These are phyloP conservation scores for Podila epigama DNA, from an alignment of 192 early-diverging fungal genomes.

Conservation along the genomic window DNA sequence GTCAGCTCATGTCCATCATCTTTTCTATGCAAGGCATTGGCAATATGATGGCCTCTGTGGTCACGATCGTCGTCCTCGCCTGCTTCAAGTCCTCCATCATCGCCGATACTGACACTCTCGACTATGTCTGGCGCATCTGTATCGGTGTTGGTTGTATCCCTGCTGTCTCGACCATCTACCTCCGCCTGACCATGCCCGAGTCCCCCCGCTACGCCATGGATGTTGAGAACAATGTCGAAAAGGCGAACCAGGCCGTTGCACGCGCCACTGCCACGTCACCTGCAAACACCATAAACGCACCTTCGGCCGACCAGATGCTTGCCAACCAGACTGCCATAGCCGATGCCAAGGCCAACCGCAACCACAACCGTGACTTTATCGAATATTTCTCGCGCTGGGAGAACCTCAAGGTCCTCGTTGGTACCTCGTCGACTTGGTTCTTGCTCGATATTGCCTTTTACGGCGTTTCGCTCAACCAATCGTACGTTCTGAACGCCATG, in stretches of 20 bases:
- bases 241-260: slow-evolving; percentile 38
- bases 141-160: slow-evolving; percentile 81
- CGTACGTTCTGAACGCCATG: slow-evolving; percentile 70
- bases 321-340: slow-evolving; percentile 6
- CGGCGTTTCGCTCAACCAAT: slow-evolving; percentile 67
- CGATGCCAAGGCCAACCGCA: slow-evolving; percentile 34
- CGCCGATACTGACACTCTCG: slow-evolving; percentile 62
- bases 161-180: slow-evolving; percentile 76
- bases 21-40: slow-evolving; percentile 92
- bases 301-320: slow-evolving; percentile 30
- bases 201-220: slow-evolving; percentile 79
- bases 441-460: slow-evolving; percentile 76
- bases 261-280: slow-evolving; percentile 23
- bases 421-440: slow-evolving; percentile 77
- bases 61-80: slow-evolving; percentile 67
- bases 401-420: slow-evolving; percentile 77
- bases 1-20: slow-evolving; percentile 73
- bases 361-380: slow-evolving; percentile 58
- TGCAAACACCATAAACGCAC: slow-evolving; percentile 47
- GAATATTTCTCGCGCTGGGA: slow-evolving; percentile 78
- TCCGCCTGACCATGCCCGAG: slow-evolving; percentile 83
- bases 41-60: slow-evolving; percentile 73
- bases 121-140: slow-evolving; percentile 87
- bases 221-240: slow-evolving; percentile 54
- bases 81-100: slow-evolving; percentile 69